These are phyloP conservation scores for Diaporthe sp. DNA, from an alignment of 2,329 filamentous ascomycete genomes.

Conservation along the genomic window DNA sequence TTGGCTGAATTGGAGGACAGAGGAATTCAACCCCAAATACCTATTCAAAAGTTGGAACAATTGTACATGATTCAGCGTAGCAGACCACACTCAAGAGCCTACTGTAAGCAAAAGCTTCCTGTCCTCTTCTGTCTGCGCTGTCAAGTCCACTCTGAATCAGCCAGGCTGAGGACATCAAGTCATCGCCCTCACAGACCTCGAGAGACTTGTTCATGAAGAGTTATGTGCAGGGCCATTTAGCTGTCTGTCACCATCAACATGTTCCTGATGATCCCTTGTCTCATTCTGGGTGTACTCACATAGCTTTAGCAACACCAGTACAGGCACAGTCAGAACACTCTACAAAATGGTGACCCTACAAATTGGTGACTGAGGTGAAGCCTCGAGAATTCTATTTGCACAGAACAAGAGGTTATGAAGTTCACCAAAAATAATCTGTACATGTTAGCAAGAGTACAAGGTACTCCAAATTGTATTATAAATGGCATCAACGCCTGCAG, in stretches of 20 bases:
- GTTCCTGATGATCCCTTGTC: background rate
- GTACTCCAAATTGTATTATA: background rate
- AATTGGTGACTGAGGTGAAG: background rate
- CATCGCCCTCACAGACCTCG: background rate
- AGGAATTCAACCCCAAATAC: no score
- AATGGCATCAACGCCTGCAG: background rate
- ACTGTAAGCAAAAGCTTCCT: background rate
- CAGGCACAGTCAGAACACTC: no score
- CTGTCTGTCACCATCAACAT: background rate
- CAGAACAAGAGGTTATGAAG: background rate
- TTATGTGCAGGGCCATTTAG: background rate
- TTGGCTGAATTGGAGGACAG: background rate
- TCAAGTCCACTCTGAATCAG: background rate
- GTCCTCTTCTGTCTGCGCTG: background rate
- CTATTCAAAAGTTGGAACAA: background rate
- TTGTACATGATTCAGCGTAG: background rate
- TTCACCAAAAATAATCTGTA: background rate
- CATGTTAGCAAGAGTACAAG: background rate
- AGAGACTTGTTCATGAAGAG: background rate
- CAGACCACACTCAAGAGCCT: background rate
- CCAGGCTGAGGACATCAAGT: background rate
- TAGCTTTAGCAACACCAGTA: background rate
- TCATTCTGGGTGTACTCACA: background rate
- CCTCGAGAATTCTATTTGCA: background rate
- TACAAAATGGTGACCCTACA: fast-evolving